Evolutionary conservation across 306 rosid genomes (phyloP).

Genomic region (Glycyrrhiza uralensis): DNA sequence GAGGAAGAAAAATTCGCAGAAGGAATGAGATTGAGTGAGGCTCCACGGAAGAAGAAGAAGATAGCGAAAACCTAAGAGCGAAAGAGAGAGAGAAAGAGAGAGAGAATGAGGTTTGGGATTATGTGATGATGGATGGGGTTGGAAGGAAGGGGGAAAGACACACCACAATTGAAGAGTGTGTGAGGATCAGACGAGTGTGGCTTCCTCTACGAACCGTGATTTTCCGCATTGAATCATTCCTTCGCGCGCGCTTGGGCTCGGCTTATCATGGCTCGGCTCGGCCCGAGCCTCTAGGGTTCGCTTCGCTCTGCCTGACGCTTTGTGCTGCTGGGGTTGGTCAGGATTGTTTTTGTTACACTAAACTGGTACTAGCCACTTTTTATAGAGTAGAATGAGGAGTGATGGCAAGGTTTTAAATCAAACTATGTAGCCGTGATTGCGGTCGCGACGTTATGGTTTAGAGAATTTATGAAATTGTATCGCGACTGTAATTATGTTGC

Average conservation of each 20-base stretch:
- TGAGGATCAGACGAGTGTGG: slow-evolving; percentile 41
- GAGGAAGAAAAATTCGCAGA: not conserved
- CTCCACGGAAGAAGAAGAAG: not conserved
- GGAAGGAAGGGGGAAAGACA: slow-evolving; percentile 11
- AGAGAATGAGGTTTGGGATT: slow-evolving; percentile 19
- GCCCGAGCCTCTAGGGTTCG: not conserved
- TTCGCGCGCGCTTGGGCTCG: slow-evolving; percentile 36
- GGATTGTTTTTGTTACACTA: too few relatives aligned
- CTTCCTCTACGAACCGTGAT: slow-evolving; percentile 40
- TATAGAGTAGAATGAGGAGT: too few relatives aligned
- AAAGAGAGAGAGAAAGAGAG: not conserved
- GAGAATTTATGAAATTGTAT: too few relatives aligned
- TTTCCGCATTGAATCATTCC: slow-evolving; percentile 40
- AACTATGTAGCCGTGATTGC: too few relatives aligned
- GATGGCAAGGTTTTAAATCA: too few relatives aligned
- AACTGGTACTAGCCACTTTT: too few relatives aligned
- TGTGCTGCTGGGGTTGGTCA: too few relatives aligned
- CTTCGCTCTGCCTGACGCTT: not conserved
- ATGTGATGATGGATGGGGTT: slow-evolving; percentile 29
- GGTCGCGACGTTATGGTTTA: too few relatives aligned
- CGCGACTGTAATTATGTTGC: too few relatives aligned
- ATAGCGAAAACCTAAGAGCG: slow-evolving; percentile 19
- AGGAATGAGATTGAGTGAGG: slow-evolving; percentile 13
- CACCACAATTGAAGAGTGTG: not conserved
- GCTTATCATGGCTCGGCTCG: slow-evolving; percentile 31